Percentiles rank a stretch among this genome's conserved stretches.
Conservation (phyloP, 495 filamentous ascomycete species). For the Pyrenula massariospora region DNA sequence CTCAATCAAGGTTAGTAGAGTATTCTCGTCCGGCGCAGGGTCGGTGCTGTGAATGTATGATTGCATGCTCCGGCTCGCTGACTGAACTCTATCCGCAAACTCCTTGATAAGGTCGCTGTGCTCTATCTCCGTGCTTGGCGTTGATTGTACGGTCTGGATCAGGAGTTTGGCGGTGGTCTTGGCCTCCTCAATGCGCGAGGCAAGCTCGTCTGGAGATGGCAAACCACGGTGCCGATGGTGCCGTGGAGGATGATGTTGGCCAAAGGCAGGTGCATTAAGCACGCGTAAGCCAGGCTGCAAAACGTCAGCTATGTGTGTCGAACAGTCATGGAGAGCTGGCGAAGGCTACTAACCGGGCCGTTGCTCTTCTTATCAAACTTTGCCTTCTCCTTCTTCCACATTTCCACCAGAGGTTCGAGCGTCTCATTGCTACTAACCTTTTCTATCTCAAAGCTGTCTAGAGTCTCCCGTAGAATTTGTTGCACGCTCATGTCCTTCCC, state of each 20-base stretch:
- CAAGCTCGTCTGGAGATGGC: constrained; percentile 69
- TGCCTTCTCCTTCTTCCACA: constrained; percentile 86
- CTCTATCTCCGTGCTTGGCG: constrained; percentile 62
- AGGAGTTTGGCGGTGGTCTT: constrained; percentile 82
- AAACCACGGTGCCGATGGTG: constrained; percentile 35
- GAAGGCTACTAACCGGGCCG: not conserved
- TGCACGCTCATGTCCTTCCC: constrained; percentile 65
- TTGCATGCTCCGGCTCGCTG: constrained; percentile 67
- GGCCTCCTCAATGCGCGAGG: constrained; percentile 77
- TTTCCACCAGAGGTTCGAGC: constrained; percentile 50
- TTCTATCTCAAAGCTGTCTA: constrained; percentile 58
- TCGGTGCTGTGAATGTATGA: constrained; percentile 68
- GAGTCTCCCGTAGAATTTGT: constrained; percentile 74
- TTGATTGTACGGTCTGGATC: constrained; percentile 75
- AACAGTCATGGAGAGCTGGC: not conserved
- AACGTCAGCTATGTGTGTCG: not conserved
- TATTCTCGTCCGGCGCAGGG: constrained; percentile 81
- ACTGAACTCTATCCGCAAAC: constrained; percentile 77
- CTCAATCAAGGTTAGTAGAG: constrained; percentile 84
- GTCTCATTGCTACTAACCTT: constrained; percentile 60
- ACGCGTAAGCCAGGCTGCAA: constrained; percentile 1
- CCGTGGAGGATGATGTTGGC: constrained; percentile 23
- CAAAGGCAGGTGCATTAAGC: constrained; percentile 4
- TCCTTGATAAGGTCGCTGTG: constrained; percentile 81
- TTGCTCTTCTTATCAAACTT: constrained; percentile 30